Percentiles rank a stretch among this genome's conserved stretches.
Conservation (phyloP, 441 rosid species). For the Pelargonium myrrhifolium region DNA sequence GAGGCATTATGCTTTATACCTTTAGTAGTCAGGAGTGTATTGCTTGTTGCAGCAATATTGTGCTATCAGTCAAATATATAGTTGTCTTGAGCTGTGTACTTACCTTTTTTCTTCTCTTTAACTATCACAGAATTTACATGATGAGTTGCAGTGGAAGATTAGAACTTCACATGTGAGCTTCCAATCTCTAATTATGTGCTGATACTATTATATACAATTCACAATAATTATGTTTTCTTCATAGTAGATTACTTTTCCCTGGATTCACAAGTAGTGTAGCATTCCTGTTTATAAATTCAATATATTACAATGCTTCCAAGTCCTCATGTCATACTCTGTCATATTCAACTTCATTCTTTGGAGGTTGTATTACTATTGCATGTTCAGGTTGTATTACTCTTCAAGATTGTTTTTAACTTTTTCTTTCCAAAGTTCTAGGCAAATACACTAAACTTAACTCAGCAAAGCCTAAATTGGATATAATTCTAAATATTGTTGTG, state of each 20-base stretch:
- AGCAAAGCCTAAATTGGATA: neutral
- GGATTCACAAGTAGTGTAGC: neutral
- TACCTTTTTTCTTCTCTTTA: conserved; percentile 17
- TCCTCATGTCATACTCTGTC: neutral
- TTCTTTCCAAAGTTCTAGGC: neutral
- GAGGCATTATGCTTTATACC: neutral
- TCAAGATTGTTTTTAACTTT: too few species aligned
- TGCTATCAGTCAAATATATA: neutral
- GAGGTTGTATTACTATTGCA: neutral
- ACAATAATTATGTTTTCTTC: neutral
- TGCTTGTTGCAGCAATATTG: neutral
- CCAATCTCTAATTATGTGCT: conserved; percentile 19
- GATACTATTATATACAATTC: neutral
- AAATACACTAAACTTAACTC: neutral
- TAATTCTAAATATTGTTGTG: neutral
- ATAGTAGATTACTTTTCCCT: neutral
- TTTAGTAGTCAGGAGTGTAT: neutral
- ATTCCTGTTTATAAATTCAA: neutral
- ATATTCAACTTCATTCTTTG: neutral
- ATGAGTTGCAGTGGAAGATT: conserved; percentile 79
- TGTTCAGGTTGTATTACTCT: too few species aligned
- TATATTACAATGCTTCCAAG: neutral
- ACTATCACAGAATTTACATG: conserved; percentile 60
- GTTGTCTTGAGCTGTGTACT: conserved; percentile 12
- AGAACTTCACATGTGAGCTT: conserved; percentile 70